Evolutionary conservation across 345 rosid genomes (phyloP).

Genomic region (Syzygium aromaticum): DNA sequence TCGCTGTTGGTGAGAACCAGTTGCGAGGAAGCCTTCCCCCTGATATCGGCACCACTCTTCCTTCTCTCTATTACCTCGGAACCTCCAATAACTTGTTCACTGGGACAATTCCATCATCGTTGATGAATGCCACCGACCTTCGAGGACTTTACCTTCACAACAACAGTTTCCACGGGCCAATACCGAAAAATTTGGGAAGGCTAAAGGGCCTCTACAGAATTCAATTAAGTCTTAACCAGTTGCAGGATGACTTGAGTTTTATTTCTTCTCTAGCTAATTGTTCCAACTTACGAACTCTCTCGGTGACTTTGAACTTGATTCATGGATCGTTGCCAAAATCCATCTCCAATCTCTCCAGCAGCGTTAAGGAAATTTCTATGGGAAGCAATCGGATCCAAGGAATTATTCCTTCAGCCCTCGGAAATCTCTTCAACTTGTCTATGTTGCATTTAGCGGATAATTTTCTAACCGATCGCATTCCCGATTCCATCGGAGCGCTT

Average conservation of each 20-base stretch:
- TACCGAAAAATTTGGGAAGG: background rate
- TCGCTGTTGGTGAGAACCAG: rapidly evolving
- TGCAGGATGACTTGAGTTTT: background rate
- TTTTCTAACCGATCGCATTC: rapidly evolving
- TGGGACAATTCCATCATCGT: rapidly evolving
- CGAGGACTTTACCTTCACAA: rapidly evolving
- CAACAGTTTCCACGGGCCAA: background rate
- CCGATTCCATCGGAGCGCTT: background rate
- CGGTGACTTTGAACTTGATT: background rate
- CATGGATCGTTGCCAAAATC: background rate
- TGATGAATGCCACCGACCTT: background rate
- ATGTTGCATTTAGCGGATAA: rapidly evolving
- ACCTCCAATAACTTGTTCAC: rapidly evolving
- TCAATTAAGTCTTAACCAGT: rapidly evolving
- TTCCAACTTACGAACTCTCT: background rate
- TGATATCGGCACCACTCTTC: background rate
- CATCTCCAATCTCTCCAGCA: background rate
- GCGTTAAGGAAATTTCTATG: rapidly evolving
- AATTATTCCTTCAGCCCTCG: background rate
- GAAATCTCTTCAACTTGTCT: background rate
- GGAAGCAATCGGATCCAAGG: rapidly evolving
- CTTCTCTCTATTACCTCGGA: background rate
- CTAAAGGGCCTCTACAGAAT: rapidly evolving
- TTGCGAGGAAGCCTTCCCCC: rapidly evolving
- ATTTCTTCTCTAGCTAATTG: background rate